Evolutionary conservation across 371 early-diverging fungal species (phyloP).

Genomic region (Mucor sp.): DNA sequence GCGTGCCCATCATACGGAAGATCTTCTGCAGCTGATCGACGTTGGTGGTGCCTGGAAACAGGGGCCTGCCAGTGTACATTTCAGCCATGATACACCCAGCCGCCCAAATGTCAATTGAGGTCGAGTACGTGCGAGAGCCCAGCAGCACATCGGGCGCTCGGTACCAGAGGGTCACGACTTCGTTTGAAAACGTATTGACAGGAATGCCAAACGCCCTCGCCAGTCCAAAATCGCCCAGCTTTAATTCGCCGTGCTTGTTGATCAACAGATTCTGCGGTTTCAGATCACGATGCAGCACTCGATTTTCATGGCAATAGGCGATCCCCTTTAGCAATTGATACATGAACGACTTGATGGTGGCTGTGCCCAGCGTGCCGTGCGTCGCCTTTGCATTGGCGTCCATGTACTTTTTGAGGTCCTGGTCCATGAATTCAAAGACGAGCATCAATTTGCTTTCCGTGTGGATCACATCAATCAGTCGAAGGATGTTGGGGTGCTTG

Average conservation of each 20-base stretch:
- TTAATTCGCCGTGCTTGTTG: slow-evolving; percentile 82
- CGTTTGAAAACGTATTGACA: slow-evolving; percentile 95
- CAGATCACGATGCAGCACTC: slow-evolving; percentile 96
- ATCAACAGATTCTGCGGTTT: slow-evolving; percentile 97
- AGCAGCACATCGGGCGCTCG: slow-evolving; percentile 97
- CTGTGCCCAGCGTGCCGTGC: slow-evolving; percentile 69
- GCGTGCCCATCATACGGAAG: slow-evolving; percentile 88
- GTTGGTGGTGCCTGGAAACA: slow-evolving; percentile 94
- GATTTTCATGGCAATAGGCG: slow-evolving; percentile 92
- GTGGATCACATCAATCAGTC: slow-evolving; percentile 97
- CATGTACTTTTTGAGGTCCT: slow-evolving; percentile 97
- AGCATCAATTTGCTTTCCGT: slow-evolving; percentile 96
- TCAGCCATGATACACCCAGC: slow-evolving; percentile 98
- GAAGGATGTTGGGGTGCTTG: slow-evolving; percentile 87
- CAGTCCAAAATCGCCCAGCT: slow-evolving; percentile 94
- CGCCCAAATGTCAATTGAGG: slow-evolving; percentile 99
- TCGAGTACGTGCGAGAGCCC: slow-evolving; percentile 94
- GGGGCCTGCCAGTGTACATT: slow-evolving; percentile 89
- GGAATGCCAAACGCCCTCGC: slow-evolving; percentile 96
- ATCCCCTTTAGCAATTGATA: slow-evolving; percentile 88
- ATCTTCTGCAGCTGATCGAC: slow-evolving; percentile 89
- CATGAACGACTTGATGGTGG: slow-evolving; percentile 79
- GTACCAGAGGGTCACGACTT: slow-evolving; percentile 97
- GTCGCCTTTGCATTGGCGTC: slow-evolving; percentile 67
- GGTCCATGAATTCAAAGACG: slow-evolving; percentile 98